These are phyloP conservation scores for Fusarium sp. DNA, from an alignment of 2,329 filamentous ascomycete species.

Conservation along the genomic window DNA sequence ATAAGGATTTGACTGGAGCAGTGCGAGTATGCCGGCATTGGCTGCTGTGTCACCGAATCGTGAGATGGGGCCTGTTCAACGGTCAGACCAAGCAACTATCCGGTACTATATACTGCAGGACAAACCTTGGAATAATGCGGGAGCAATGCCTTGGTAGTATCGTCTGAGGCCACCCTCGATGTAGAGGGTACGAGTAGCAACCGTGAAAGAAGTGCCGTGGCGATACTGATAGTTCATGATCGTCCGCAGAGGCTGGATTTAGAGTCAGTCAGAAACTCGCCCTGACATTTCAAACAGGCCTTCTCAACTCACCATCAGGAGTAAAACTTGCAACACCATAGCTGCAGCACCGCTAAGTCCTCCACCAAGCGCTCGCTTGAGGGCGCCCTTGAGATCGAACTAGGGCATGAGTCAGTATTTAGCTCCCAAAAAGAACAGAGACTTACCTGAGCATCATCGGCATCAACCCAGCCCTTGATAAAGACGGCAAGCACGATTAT, in stretches of 20 bases:
- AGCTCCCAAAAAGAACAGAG: rapidly evolving
- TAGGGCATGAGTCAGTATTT: constrained; percentile 27
- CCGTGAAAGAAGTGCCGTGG: constrained; percentile 55
- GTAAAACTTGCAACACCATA: constrained; percentile 60
- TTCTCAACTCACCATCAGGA: constrained; percentile 55
- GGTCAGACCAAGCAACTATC: neutral
- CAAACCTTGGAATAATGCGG: constrained; percentile 59
- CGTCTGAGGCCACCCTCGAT: constrained; percentile 55
- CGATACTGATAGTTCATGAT: constrained; percentile 65
- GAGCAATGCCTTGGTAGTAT: constrained; percentile 59
- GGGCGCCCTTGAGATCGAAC: constrained; percentile 59
- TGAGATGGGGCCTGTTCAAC: constrained; percentile 54
- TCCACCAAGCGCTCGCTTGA: constrained; percentile 58
- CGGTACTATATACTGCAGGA: rapidly evolving
- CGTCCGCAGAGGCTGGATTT: constrained; percentile 56
- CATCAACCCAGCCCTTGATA: constrained; percentile 22
- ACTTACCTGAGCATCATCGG: constrained; percentile 29
- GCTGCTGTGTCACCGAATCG: constrained; percentile 62
- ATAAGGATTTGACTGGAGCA: constrained; percentile 60
- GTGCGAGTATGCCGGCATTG: constrained; percentile 60
- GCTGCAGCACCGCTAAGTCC: constrained; percentile 60
- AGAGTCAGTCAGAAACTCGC: neutral
- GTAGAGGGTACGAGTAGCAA: constrained; percentile 55
- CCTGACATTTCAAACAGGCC: rapidly evolving
- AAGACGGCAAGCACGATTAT: constrained; percentile 2